phyloP scores from a whole-genome alignment of 495 filamentous ascomycete genomes.

The Podospora didyma region DNA sequence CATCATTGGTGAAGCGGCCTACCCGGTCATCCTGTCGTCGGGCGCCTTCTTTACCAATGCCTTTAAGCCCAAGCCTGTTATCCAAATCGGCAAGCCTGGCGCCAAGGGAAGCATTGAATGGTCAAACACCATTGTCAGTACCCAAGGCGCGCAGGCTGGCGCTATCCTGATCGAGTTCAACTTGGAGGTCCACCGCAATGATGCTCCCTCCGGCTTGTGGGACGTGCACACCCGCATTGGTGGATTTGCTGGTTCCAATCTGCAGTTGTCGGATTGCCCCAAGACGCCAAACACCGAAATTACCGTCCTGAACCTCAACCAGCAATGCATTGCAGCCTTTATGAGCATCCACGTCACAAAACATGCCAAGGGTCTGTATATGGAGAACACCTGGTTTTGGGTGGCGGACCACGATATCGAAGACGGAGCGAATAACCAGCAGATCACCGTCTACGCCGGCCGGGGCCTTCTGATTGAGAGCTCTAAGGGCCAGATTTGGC shows the following conservation, averaged over 20 bases:
- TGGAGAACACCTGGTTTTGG: slow-evolving; percentile 71
- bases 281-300: slow-evolving; percentile 52
- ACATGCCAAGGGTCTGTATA: slow-evolving; percentile 48
- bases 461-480: slow-evolving; percentile 63
- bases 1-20: slow-evolving; percentile 79
- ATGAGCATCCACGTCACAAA: slow-evolving; percentile 65
- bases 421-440: slow-evolving; percentile 49
- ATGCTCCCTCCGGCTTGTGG: slow-evolving; percentile 75
- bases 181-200: slow-evolving; percentile 48
- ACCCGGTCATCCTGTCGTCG: slow-evolving; percentile 78
- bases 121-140: slow-evolving; percentile 70
- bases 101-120: slow-evolving; percentile 74
- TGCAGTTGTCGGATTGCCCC: slow-evolving; percentile 68
- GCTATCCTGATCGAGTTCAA: slow-evolving; percentile 90
- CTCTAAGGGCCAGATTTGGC: slow-evolving; percentile 52
- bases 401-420: slow-evolving; percentile 74
- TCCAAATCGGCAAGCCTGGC: slow-evolving; percentile 69
- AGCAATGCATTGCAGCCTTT: slow-evolving; percentile 62
- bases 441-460: slow-evolving; percentile 66
- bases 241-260: slow-evolving; percentile 70
- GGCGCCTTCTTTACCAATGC: slow-evolving; percentile 59
- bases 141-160: slow-evolving; percentile 69
- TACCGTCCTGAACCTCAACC: slow-evolving; percentile 37
- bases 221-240: slow-evolving; percentile 83
- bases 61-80: slow-evolving; percentile 61